Conservation (phyloP, 2,329 filamentous ascomycete species). For the Drechmeria coniospora region DNA sequence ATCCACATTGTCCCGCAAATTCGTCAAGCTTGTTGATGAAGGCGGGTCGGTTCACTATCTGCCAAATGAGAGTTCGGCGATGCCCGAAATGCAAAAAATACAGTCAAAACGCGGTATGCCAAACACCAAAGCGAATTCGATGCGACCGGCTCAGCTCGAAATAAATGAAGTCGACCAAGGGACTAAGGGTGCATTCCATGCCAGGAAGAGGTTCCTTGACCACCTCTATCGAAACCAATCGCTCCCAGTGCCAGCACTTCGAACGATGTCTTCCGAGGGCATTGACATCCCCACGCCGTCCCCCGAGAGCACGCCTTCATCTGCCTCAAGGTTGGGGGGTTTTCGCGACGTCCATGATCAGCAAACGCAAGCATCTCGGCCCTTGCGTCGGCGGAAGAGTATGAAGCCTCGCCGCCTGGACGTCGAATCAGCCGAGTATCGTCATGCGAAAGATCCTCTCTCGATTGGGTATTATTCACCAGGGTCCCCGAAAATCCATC, state of each 20-base stretch:
- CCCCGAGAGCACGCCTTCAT: no score
- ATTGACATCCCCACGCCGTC: no score
- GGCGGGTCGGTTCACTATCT: slow-evolving; percentile 13
- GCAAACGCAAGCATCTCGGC: neutral
- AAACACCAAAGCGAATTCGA: neutral
- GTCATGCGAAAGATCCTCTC: slow-evolving; percentile 37
- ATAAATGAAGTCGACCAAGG: slow-evolving; percentile 21
- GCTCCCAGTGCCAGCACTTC: no score
- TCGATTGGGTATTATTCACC: slow-evolving; percentile 6
- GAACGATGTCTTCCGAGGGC: no score
- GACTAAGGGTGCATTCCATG: slow-evolving; percentile 26
- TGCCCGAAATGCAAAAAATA: neutral
- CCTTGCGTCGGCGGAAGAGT: slow-evolving; percentile 26
- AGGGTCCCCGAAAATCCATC: no score
- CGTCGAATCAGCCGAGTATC: slow-evolving; percentile 34
- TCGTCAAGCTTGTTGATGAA: slow-evolving; percentile 14
- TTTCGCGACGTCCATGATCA: no score
- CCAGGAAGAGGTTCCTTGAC: slow-evolving; percentile 39
- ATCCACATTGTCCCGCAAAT: slow-evolving; percentile 9
- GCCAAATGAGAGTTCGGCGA: slow-evolving; percentile 2
- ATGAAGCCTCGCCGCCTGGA: slow-evolving; percentile 29
- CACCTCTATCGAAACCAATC: slow-evolving; percentile 33
- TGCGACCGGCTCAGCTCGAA: slow-evolving; percentile 41
- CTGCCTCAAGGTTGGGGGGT: no score
- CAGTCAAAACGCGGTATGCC: neutral